These are phyloP conservation scores for Boletus huronensis DNA, from an alignment of 768 basidiomycete genomes.

Conservation along the genomic window DNA sequence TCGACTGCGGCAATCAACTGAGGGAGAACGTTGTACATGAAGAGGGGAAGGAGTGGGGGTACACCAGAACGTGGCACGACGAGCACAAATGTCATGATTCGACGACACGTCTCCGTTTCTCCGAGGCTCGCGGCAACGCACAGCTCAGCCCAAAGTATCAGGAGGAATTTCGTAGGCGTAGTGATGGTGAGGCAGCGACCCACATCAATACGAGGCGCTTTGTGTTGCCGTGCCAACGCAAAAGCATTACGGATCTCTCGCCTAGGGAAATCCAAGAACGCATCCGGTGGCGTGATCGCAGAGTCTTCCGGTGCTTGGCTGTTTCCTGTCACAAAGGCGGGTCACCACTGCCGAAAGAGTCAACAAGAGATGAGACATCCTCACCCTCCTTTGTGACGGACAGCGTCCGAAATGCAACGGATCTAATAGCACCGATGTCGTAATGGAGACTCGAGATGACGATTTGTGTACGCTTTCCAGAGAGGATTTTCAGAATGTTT, in stretches of 20 bases:
- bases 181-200: conserved; percentile 58
- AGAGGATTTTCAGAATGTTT: conserved; percentile 46
- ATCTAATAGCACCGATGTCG: conserved; percentile 39
- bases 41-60: conserved; percentile 71
- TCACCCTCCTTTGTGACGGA: conserved; percentile 39
- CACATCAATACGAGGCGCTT: conserved; percentile 62
- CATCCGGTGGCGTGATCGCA: conserved; percentile 26
- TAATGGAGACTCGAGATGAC: conserved; percentile 29
- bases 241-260: conserved; percentile 58
- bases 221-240: conserved; percentile 54
- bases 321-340: conserved; percentile 10
- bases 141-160: conserved; percentile 67
- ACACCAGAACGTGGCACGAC: conserved; percentile 53
- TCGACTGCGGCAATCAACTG: conserved; percentile 54
- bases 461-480: conserved; percentile 36
- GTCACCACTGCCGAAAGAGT: background rate
- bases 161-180: conserved; percentile 59
- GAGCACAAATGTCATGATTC: conserved; percentile 66
- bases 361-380: background rate
- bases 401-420: conserved; percentile 38
- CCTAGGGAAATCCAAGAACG: conserved; percentile 53
- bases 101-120: conserved; percentile 58
- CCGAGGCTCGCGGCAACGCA: conserved; percentile 49
- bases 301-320: conserved; percentile 16
- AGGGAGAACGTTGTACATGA: conserved; percentile 66